A percentile compares a stretch with the other conserved stretches of the same genome.
Evolutionary conservation across 139 green algal genomes (phyloP).

Genomic region (Auxenochlorella pyrenoidosa): DNA sequence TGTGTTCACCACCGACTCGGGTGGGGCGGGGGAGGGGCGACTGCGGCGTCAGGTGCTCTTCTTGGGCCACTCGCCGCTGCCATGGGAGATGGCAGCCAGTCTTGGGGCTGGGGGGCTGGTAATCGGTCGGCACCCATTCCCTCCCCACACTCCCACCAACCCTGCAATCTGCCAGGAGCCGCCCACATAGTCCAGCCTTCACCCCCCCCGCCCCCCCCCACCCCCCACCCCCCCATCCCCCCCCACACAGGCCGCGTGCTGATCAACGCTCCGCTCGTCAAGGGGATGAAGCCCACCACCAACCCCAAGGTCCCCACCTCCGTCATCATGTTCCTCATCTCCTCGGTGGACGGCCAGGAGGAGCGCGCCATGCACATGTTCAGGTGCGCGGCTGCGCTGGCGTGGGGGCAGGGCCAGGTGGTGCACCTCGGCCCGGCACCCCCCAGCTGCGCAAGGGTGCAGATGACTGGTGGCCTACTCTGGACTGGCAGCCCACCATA

Average conservation of each 20-base stretch:
- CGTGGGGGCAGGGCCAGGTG: too few species aligned
- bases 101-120: too few species aligned
- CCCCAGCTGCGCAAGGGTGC: neutral
- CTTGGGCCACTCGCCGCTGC: neutral
- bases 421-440: neutral
- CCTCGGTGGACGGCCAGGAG: constrained; percentile 19
- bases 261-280: constrained; percentile 43
- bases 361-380: constrained; percentile 45
- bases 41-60: too few species aligned
- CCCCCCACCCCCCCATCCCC: neutral
- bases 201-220: neutral
- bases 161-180: too few species aligned
- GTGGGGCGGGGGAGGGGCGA: neutral
- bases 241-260: constrained; percentile 37
- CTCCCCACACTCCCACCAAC: neutral
- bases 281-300: constrained; percentile 40
- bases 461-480: too few species aligned
- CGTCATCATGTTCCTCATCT: constrained; percentile 49
- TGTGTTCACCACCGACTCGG: constrained; percentile 50
- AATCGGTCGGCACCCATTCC: too few species aligned
- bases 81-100: too few species aligned
- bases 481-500: too few species aligned
- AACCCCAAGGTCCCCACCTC: constrained; percentile 43
- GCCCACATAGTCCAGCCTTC: too few species aligned
- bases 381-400: constrained; percentile 15